A percentile compares a stretch with the other conserved stretches of the same genome.
phyloP scores from a whole-genome alignment of 495 filamentous ascomycete genomes.

The Tuber melanosporum region DNA sequence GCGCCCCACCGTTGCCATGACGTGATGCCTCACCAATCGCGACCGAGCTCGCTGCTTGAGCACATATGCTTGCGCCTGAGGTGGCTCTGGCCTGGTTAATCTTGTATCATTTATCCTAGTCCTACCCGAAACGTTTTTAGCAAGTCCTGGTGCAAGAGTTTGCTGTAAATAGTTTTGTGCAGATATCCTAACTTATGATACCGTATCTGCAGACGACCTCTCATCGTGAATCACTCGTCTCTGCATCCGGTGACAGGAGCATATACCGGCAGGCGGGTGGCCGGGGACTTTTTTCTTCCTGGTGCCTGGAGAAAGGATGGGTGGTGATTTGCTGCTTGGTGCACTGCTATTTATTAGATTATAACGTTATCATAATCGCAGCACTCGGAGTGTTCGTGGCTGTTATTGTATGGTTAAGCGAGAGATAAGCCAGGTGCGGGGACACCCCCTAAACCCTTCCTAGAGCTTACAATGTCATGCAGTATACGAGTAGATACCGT shows the following conservation, averaged over 20 bases:
- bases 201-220: background rate
- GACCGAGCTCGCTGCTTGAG: background rate
- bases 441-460: background rate
- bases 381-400: background rate
- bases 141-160: background rate
- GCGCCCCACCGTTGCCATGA: background rate
- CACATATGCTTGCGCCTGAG: background rate
- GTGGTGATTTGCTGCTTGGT: background rate
- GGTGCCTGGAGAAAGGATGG: background rate
- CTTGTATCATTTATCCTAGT: too few relatives aligned
- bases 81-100: background rate
- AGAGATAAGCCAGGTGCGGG: background rate
- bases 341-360: background rate
- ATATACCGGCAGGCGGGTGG: background rate
- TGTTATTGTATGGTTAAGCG: background rate
- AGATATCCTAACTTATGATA: background rate
- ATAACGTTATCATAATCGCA: background rate
- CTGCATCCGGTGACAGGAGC: background rate
- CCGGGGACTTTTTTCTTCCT: background rate
- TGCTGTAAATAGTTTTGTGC: slow-evolving; percentile 2
- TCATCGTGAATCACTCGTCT: background rate
- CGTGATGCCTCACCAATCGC: slow-evolving; percentile 1
- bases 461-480: background rate
- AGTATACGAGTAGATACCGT: too few relatives aligned
- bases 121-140: background rate